A percentile compares a stretch with the other conserved stretches of the same genome.
phyloP scores from a whole-genome alignment of 2,329 filamentous ascomycete genomes.

The Colletotrichum brevisporum region DNA sequence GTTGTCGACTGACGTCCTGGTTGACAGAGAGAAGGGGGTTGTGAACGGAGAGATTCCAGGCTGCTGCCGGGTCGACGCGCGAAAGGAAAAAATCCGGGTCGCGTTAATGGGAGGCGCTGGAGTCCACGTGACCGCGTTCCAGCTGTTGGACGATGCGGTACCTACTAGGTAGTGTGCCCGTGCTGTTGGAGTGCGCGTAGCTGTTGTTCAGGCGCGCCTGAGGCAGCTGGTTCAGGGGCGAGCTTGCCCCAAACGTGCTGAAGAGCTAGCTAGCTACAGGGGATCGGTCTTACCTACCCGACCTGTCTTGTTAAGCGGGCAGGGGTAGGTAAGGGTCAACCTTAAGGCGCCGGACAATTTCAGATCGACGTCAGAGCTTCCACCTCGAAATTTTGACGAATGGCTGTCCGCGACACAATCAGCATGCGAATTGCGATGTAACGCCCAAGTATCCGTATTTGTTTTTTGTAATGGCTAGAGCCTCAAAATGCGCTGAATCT shows the following conservation, averaged over 20 bases:
- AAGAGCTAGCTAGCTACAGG: background rate
- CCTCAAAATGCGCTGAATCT: no score
- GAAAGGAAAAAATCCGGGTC: conserved; percentile 53
- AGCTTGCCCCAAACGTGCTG: conserved; percentile 24
- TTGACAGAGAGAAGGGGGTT: conserved; percentile 31
- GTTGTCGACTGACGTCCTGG: conserved; percentile 43
- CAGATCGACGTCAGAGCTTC: conserved; percentile 18
- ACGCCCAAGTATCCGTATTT: no score
- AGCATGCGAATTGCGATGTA: no score
- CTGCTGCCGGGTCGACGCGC: conserved; percentile 49
- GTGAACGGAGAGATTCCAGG: conserved; percentile 32
- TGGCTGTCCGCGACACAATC: background rate
- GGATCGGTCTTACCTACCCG: background rate
- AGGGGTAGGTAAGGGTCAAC: background rate
- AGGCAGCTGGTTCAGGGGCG: conserved; percentile 14
- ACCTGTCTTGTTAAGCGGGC: background rate
- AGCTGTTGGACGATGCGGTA: conserved; percentile 1
- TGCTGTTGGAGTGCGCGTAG: conserved; percentile 4
- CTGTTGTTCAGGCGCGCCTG: conserved; percentile 3
- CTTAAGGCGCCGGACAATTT: background rate
- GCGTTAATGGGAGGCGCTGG: conserved; percentile 55
- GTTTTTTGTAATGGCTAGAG: no score
- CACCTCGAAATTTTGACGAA: no score
- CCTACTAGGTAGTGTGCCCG: background rate
- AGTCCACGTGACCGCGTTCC: conserved; percentile 40